Conservation (phyloP, 1,284 basidiomycete genomes). For the Anthracocystis walkeri region DNA sequence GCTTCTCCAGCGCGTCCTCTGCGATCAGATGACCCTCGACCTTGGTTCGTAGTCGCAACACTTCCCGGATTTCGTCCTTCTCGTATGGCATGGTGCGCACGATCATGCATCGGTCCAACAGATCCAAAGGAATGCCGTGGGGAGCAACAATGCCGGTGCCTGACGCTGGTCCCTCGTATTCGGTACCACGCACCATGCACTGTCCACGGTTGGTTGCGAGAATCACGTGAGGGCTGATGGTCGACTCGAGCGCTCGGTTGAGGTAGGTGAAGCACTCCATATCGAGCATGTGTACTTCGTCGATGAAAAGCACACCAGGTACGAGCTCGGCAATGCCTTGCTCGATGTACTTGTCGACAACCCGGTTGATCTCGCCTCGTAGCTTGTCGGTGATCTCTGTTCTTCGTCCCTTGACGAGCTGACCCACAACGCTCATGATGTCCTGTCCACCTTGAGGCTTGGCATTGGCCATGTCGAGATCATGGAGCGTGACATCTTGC, state of each 20-base stretch:
- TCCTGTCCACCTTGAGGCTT: conserved; percentile 93
- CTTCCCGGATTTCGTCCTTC: conserved; percentile 85
- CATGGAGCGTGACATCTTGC: conserved; percentile 95
- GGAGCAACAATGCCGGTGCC: conserved; percentile 83
- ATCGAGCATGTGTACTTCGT: conserved; percentile 99
- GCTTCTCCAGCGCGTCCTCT: conserved; percentile 80
- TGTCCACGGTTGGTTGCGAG: conserved; percentile 95
- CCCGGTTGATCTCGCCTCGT: conserved; percentile 93
- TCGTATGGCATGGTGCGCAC: conserved; percentile 90
- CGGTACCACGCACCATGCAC: conserved; percentile 88
- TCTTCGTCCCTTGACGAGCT: conserved; percentile 89
- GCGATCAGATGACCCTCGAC: conserved; percentile 86
- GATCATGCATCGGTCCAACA: conserved; percentile 96
- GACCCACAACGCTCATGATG: conserved; percentile 99
- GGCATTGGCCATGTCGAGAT: conserved; percentile 96
- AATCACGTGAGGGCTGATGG: conserved; percentile 96
- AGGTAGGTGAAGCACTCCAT: conserved; percentile 99
- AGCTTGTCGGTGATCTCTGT: conserved; percentile 98
- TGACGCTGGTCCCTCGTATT: conserved; percentile 70
- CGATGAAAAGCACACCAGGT: conserved; percentile 97
- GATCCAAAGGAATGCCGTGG: conserved; percentile 92
- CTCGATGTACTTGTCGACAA: conserved; percentile 97
- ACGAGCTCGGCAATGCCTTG: conserved; percentile 98
- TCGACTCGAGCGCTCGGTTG: conserved; percentile 92
- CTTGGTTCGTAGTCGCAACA: conserved; percentile 85